Evolutionary conservation across 192 early-diverging fungal species (phyloP), one percentile per base, ranked within the genome.

Genomic region (Coemansia biformis): DNA sequence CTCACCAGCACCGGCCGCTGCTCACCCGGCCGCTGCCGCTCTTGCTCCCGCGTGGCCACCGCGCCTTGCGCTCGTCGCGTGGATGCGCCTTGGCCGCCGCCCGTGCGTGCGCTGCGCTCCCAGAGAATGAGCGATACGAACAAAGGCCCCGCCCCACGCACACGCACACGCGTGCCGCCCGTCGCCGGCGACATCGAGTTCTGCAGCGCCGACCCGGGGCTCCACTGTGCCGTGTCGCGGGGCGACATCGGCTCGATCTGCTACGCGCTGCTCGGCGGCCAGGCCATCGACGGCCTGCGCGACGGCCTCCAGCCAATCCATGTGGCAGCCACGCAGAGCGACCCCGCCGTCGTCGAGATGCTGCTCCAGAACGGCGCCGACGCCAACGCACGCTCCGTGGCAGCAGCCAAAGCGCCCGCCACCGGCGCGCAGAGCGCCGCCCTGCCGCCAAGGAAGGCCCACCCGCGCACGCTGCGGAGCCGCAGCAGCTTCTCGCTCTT

Each of bases 221-320:
- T 74, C 7, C 70, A 74, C 43, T 24, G 51, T 19, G 70, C 70
- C 4, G 70, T 63, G 17, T 42, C 63, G 8, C 46, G 59, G 0
- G 70, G 63, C 43, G 70, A 74, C 16, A 55, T 74, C 15, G 70
- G 70, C 1, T 66, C 63, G 5, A 66, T 74, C 26, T 62, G 54
- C 46, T 74, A 74, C 43, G 70, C 70, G 31, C 63, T 74, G 16
- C 47, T 74, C 16, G 63, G 70, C 38, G 86, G 86, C 24, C 82
- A 81, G 54, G 69, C 81, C 3, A 80, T 88, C 43, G 81, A 86
- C 63, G 79, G 83, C 26, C 71, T 79, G 12, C 46, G 79, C n/a
- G 83, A 82, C 44, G 86, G 86, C 8, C 69, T 86, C 31, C 69
- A 84, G 51, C 75, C 86, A 12, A 73, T 88, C 37, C 86, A 88